A percentile compares a stretch with the other conserved stretches of the same genome.
Conservation (phyloP, 2,329 filamentous ascomycete genomes). For the Hypoxylon sp. region DNA sequence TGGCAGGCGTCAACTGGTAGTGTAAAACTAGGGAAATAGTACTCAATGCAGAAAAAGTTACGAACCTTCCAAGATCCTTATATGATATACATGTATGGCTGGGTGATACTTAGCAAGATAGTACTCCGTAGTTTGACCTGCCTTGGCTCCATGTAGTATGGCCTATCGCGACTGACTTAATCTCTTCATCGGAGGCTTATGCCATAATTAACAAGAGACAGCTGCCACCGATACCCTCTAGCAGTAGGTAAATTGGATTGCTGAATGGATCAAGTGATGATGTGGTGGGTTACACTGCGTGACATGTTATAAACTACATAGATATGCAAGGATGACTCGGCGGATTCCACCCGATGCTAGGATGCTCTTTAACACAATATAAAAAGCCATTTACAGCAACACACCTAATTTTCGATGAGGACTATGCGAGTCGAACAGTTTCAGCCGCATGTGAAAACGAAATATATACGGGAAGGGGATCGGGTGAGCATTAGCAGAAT, state of each 20-base stretch:
- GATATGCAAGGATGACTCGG: no score
- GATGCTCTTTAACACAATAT: conserved; percentile 10
- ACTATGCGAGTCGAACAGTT: conserved; percentile 5
- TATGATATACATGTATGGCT: conserved; percentile 4
- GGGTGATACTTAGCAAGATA: background rate
- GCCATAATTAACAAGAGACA: conserved; percentile 22
- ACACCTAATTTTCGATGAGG: background rate
- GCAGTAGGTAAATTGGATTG: background rate
- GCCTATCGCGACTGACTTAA: background rate
- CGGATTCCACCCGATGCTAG: conserved; percentile 2
- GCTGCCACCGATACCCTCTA: conserved; percentile 11
- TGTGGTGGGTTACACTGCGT: conserved; percentile 36
- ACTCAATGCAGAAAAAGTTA: conserved; percentile 47
- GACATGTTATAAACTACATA: conserved; percentile 6
- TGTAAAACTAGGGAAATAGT: conserved; percentile 51
- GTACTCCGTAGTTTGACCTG: background rate
- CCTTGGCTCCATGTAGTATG: background rate
- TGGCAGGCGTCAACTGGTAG: conserved; percentile 46
- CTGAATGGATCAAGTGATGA: conserved; percentile 28
- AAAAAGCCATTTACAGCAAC: background rate
- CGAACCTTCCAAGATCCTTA: conserved; percentile 17
- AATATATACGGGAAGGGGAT: background rate
- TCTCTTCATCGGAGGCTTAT: conserved; percentile 16
- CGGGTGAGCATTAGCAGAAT: background rate
- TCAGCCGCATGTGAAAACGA: conserved; percentile 3